These are phyloP conservation scores for Suillus subaureus DNA, from an alignment of 768 basidiomycete genomes.

Conservation along the genomic window DNA sequence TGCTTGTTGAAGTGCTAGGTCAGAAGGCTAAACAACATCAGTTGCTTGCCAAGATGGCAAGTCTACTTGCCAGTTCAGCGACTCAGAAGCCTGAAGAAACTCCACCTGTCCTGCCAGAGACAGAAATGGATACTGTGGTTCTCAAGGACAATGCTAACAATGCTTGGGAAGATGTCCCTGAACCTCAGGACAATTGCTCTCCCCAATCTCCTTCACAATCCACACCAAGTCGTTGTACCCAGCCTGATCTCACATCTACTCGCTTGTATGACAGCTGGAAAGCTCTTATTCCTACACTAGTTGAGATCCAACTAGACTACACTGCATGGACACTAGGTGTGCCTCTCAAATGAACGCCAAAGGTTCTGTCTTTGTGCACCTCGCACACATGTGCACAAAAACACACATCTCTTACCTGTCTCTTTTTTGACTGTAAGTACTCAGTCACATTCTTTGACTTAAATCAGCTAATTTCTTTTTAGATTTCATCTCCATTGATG, in stretches of 20 bases:
- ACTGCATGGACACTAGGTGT: neutral
- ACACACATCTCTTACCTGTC: neutral
- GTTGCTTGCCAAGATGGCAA: neutral
- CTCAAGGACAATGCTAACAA: neutral
- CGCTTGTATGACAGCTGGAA: constrained; percentile 7
- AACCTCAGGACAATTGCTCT: neutral
- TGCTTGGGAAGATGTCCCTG: neutral
- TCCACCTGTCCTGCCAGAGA: neutral
- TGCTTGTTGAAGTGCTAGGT: neutral
- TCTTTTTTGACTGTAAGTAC: neutral
- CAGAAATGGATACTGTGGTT: neutral
- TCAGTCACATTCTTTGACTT: neutral
- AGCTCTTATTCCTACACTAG: constrained; percentile 5
- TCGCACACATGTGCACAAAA: neutral
- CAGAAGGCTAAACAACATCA: neutral
- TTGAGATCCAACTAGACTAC: neutral
- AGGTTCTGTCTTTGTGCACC: neutral
- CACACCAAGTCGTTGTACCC: neutral
- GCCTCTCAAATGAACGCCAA: neutral
- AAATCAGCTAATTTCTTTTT: neutral
- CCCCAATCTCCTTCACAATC: neutral
- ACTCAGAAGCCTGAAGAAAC: neutral
- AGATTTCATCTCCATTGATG: constrained; percentile 20
- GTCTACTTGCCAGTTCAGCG: neutral
- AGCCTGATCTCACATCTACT: constrained; percentile 5